Evolutionary conservation across 1,284 basidiomycete species (phyloP).

Genomic region (Irpex rosettiformis): DNA sequence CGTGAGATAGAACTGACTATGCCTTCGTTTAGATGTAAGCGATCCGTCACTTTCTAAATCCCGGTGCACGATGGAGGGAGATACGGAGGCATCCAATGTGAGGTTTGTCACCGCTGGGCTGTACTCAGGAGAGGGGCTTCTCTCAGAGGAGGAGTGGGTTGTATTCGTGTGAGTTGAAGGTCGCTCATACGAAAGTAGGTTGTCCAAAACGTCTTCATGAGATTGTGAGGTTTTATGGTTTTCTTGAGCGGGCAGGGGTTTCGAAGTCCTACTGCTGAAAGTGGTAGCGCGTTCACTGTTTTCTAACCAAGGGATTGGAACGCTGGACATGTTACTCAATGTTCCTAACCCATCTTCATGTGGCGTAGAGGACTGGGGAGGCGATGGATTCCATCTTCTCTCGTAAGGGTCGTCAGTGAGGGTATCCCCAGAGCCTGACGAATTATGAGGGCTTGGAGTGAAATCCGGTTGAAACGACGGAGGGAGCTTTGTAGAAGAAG

Average conservation of each 20-base stretch:
- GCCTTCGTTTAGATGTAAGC: constrained; percentile 5
- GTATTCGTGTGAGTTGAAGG: background rate
- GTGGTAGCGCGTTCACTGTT: background rate
- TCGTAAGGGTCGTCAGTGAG: background rate
- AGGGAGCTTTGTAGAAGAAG: background rate
- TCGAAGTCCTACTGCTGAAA: background rate
- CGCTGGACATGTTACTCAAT: background rate
- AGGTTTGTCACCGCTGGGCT: background rate
- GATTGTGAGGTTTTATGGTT: background rate
- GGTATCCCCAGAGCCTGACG: background rate
- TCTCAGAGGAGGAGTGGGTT: background rate
- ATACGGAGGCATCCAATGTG: background rate
- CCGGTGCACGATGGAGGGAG: background rate
- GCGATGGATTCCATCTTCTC: background rate
- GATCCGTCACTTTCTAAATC: background rate
- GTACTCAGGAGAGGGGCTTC: background rate
- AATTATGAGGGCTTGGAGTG: background rate
- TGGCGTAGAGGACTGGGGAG: background rate
- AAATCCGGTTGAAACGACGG: background rate
- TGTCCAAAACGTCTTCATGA: background rate
- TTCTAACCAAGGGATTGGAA: background rate
- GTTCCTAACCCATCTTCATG: background rate
- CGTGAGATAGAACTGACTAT: constrained; percentile 21
- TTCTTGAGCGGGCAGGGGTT: background rate
- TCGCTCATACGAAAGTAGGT: background rate